phyloP scores from a whole-genome alignment of 768 basidiomycete genomes.

The Lactarius indigo region DNA sequence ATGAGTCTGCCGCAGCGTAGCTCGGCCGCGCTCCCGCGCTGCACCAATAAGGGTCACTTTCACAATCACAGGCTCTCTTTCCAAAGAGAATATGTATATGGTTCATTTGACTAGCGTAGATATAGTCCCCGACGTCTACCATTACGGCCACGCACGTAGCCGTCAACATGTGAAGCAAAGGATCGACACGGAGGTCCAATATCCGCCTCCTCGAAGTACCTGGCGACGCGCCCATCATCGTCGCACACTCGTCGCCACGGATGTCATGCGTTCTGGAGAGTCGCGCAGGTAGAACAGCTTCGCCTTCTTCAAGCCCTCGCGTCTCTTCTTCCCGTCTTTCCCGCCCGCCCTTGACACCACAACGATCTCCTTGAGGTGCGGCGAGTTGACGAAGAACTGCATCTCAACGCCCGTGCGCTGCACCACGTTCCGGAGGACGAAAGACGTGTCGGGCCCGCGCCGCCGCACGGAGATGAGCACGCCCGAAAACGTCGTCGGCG shows the following conservation, averaged over 20 bases:
- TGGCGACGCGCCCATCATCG: not conserved
- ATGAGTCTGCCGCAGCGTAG: not conserved
- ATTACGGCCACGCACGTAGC: not conserved
- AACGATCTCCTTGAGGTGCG: slow-evolving; percentile 84
- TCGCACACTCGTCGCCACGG: slow-evolving; percentile 53
- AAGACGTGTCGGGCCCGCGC: slow-evolving; percentile 83
- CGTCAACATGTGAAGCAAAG: not conserved
- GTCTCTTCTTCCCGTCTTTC: slow-evolving; percentile 8
- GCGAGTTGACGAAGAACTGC: slow-evolving; percentile 84
- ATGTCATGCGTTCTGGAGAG: slow-evolving; percentile 81
- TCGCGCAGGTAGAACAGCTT: slow-evolving; percentile 83
- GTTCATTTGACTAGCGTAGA: not conserved
- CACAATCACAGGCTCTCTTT: not conserved
- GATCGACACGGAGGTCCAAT: not conserved
- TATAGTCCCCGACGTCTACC: not conserved
- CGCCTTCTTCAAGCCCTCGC: slow-evolving; percentile 64
- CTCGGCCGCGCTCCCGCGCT: not conserved
- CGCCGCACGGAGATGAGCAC: slow-evolving; percentile 81
- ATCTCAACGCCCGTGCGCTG: slow-evolving; percentile 91
- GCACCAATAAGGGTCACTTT: not conserved
- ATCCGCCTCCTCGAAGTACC: not conserved
- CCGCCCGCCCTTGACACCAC: slow-evolving; percentile 41
- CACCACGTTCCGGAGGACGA: slow-evolving; percentile 85
- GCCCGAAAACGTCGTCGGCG: slow-evolving; percentile 83
- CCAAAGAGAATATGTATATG: not conserved